Evolutionary conservation across 495 filamentous ascomycete species (phyloP), one percentile per base, ranked within the genome.

Genomic region (Annulohypoxylon maeteangense): DNA sequence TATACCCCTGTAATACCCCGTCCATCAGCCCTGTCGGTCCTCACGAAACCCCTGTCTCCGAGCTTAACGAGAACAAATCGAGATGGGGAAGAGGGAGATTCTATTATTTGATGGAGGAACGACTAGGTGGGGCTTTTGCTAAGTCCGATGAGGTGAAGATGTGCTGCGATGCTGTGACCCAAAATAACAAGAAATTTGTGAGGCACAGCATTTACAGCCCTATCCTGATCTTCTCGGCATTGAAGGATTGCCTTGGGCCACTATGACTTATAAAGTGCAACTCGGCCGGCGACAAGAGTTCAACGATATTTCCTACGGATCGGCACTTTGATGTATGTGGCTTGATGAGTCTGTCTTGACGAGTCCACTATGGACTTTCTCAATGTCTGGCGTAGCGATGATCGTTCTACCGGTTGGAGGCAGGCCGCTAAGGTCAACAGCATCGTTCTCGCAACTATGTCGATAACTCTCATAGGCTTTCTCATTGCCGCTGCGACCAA

Each of bases 351-450:
- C 25, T n/a, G n/a, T n/a, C n/a, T n/a, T n/a, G n/a, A n/a, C 16
- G n/a, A 32, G 22, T 42, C 25, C 7, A 22, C 23, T n/a, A 72
- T 72, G 70, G 60, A 68, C 23, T 51, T 31, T 57, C 50, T 69
- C 25, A 57, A 65, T 22, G n/a, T 65, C 1, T 47, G 51, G 59
- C 11, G 27, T 36, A 11, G 20, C 11, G 10, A 50, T n/a, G 27
- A 4, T 1, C 11, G 27, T 32, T 44, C 62, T n/a, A 53, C 25
- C 2, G 72, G 72, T 34, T 75, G 73, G 73, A 67, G 53, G n/a
- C 62, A 61, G 32, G 73, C 73, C 4, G 73, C 73, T 11, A 72
- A 62, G 62, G 58, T 75, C 31, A 75, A 75, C 29, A 72, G 65
- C 55, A 42, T 63, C 34, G 16, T 66, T 32, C 66, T 74, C 22